A percentile compares a stretch with the other conserved stretches of the same genome.
These are phyloP conservation scores for Xylariaceae sp. DNA, from an alignment of 2,329 filamentous ascomycete genomes.

Conservation along the genomic window DNA sequence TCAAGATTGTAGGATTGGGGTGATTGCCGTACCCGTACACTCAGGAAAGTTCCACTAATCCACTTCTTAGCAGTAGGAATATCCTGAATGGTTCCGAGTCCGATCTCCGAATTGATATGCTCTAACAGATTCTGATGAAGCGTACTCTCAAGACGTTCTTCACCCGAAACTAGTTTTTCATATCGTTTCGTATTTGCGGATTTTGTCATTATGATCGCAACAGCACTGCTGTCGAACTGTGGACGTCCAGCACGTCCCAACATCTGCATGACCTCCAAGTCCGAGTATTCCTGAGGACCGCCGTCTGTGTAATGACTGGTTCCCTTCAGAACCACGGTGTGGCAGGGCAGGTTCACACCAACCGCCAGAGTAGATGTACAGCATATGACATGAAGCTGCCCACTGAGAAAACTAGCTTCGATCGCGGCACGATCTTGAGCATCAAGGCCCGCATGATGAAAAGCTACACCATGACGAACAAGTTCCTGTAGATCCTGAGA, in stretches of 20 bases:
- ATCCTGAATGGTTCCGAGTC: conserved; percentile 65
- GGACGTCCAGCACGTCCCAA: conserved; percentile 76
- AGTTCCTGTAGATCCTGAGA: conserved; percentile 55
- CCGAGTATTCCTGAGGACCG: conserved; percentile 64
- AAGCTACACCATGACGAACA: conserved; percentile 59
- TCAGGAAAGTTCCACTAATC: conserved; percentile 73
- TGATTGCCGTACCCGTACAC: conserved; percentile 66
- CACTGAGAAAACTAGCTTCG: conserved; percentile 62
- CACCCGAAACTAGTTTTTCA: conserved; percentile 66
- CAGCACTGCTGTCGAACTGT: conserved; percentile 72
- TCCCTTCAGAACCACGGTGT: conserved; percentile 78
- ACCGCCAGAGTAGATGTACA: conserved; percentile 82
- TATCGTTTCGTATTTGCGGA: conserved; percentile 60
- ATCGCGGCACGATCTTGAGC: conserved; percentile 57
- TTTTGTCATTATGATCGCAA: conserved; percentile 74
- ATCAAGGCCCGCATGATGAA: conserved; percentile 75
- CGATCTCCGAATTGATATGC: conserved; percentile 79
- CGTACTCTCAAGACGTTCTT: conserved; percentile 69
- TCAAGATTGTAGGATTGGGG: conserved; percentile 65
- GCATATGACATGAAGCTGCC: conserved; percentile 74
- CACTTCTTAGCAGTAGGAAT: conserved; percentile 63
- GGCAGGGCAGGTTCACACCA: conserved; percentile 77
- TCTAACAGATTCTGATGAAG: conserved; percentile 76
- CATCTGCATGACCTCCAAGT: conserved; percentile 88
- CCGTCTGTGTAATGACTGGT: conserved; percentile 62